These are phyloP conservation scores for Trametes polyzona DNA, from an alignment of 1,284 basidiomycete genomes.

Conservation along the genomic window DNA sequence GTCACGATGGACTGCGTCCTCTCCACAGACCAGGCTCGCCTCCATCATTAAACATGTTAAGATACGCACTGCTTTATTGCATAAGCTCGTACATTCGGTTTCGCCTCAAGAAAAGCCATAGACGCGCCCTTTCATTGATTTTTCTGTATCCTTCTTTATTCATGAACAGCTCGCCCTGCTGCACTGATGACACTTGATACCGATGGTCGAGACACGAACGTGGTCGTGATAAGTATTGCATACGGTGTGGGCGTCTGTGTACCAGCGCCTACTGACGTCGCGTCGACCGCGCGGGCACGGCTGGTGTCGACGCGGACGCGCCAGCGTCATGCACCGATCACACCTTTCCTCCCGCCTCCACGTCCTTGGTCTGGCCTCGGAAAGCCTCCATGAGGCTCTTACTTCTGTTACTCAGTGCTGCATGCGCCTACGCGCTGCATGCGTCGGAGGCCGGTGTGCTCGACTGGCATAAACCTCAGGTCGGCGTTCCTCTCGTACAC, in stretches of 20 bases:
- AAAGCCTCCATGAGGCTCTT: conserved; percentile 25
- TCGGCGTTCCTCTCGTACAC: conserved; percentile 70
- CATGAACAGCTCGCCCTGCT: no score
- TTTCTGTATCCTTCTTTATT: no score
- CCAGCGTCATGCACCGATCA: neutral
- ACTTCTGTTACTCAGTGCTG: conserved; percentile 10
- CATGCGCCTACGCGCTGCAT: conserved; percentile 44
- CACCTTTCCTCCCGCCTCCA: neutral
- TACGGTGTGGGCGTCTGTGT: neutral
- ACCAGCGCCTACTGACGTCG: neutral
- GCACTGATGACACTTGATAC: no score
- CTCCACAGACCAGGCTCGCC: no score
- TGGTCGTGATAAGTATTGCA: no score
- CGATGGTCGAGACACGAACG: no score
- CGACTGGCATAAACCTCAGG: conserved; percentile 82
- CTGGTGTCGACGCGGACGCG: neutral
- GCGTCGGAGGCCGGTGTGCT: conserved; percentile 80
- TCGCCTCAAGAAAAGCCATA: no score
- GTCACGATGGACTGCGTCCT: no score
- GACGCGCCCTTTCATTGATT: no score
- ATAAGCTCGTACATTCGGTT: no score
- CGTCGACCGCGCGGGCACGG: neutral
- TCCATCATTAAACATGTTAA: no score
- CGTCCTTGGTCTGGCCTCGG: neutral
- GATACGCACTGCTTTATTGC: no score